These are phyloP conservation scores for Ogataea methanolica DNA, from an alignment of 805 yeast genomes.

Conservation along the genomic window DNA sequence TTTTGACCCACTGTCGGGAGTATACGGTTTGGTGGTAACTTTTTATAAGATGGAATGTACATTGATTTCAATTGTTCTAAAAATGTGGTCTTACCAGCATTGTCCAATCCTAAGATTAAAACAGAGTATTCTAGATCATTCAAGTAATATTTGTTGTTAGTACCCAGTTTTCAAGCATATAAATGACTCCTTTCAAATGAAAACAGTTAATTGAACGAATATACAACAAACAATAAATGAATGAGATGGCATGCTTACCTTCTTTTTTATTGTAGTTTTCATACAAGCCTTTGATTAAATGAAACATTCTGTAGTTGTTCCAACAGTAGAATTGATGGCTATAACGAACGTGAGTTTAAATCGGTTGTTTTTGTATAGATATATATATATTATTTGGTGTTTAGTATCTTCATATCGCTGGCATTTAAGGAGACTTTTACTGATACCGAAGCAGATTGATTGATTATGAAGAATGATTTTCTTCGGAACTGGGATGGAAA, in stretches of 20 bases:
- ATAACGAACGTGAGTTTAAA: too few relatives aligned
- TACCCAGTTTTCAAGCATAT: too few relatives aligned
- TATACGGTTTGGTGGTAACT: slow-evolving; percentile 54
- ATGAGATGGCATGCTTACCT: slow-evolving; percentile 26
- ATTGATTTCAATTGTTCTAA: slow-evolving; percentile 59
- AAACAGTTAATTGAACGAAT: background rate
- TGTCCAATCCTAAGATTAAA: slow-evolving; percentile 84
- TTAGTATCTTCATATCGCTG: too few relatives aligned
- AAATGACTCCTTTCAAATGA: too few relatives aligned
- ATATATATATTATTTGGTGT: too few relatives aligned
- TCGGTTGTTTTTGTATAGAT: too few relatives aligned
- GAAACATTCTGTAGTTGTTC: slow-evolving; percentile 48
- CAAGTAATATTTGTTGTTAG: too few relatives aligned
- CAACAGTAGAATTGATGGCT: background rate
- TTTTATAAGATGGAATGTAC: slow-evolving; percentile 43
- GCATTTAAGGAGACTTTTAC: too few relatives aligned
- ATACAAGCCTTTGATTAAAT: slow-evolving; percentile 58
- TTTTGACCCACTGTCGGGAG: slow-evolving; percentile 96
- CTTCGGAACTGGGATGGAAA: too few relatives aligned
- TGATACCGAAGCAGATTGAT: too few relatives aligned
- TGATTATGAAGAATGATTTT: too few relatives aligned
- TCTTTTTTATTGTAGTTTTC: slow-evolving; percentile 54
- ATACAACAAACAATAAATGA: background rate
- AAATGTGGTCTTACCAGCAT: slow-evolving; percentile 91
- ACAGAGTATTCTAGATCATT: slow-evolving; percentile 54